These are phyloP conservation scores for Babesia gibsoni DNA, from an alignment of 169 alveolate species.

Conservation along the genomic window DNA sequence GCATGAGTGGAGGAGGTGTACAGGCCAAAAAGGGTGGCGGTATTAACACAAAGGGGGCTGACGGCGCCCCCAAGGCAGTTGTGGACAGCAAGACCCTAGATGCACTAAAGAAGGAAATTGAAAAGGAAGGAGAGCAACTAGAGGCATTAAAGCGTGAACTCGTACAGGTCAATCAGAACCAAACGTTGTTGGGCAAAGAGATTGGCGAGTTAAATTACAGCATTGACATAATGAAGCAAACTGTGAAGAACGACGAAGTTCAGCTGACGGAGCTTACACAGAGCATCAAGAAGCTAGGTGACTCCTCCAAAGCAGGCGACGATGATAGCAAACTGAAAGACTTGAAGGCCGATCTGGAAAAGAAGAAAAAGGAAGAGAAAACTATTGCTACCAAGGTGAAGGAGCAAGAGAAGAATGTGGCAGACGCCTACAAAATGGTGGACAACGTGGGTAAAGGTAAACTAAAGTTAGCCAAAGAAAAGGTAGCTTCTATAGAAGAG, in stretches of 20 bases:
- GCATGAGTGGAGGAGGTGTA: conserved; percentile 89
- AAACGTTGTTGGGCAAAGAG: neutral
- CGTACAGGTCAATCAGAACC: neutral
- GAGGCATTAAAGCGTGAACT: conserved; percentile 4
- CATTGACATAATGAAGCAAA: conserved; percentile 19
- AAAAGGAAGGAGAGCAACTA: neutral
- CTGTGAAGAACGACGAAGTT: conserved; percentile 20
- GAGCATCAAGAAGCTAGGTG: neutral
- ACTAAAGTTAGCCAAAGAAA: conserved; percentile 49
- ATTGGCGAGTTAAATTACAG: conserved; percentile 14
- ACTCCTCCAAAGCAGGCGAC: neutral
- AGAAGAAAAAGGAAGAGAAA: neutral
- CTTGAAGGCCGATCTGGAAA: neutral
- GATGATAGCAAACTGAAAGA: neutral
- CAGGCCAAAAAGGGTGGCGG: conserved; percentile 22
- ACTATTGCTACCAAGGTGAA: conserved; percentile 1
- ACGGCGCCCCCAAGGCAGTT: neutral
- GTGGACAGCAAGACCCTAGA: neutral
- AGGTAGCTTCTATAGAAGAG: conserved; percentile 43
- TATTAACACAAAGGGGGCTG: conserved; percentile 1
- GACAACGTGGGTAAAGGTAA: conserved; percentile 72
- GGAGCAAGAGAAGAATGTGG: conserved; percentile 37
- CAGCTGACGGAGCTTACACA: conserved; percentile 1
- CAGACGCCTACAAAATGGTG: conserved; percentile 17
- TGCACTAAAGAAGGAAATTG: conserved; percentile 10